Conservation (phyloP, 1,139 yeast species). For the Blastobotrys ciferrii region DNA sequence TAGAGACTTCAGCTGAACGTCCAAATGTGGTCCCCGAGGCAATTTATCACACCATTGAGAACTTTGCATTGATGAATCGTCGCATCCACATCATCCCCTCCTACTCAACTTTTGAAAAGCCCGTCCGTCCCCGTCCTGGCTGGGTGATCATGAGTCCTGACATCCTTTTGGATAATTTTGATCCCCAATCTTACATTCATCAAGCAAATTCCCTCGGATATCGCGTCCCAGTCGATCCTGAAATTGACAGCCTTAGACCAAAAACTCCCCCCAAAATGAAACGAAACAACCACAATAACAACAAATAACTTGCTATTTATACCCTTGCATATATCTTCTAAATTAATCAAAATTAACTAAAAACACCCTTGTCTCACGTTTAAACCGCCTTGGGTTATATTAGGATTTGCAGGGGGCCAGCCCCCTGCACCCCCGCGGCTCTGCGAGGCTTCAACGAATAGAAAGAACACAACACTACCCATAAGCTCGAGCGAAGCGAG, state of each 20-base stretch:
- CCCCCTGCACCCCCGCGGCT: too few relatives aligned
- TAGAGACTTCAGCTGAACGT: conserved; percentile 43
- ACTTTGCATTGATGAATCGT: conserved; percentile 77
- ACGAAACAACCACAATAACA: background rate
- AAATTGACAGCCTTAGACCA: conserved; percentile 79
- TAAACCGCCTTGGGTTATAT: too few relatives aligned
- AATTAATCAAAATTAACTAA: conserved; percentile 1
- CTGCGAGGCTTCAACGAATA: too few relatives aligned
- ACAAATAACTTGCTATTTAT: background rate
- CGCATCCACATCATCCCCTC: conserved; percentile 83
- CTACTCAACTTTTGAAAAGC: conserved; percentile 40
- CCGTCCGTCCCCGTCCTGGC: conserved; percentile 74
- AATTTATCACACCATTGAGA: conserved; percentile 82
- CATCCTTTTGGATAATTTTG: conserved; percentile 68
- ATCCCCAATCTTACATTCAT: conserved; percentile 44
- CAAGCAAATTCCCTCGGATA: conserved; percentile 39
- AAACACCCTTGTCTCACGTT: too few relatives aligned
- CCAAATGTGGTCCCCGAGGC: conserved; percentile 67
- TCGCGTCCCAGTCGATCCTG: conserved; percentile 63
- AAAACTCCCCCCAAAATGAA: conserved; percentile 57
- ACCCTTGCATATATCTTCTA: background rate
- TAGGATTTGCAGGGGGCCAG: too few relatives aligned
- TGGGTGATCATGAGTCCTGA: conserved; percentile 94
- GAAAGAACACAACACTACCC: too few relatives aligned
- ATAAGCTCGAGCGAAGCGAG: too few relatives aligned